phyloP scores from a whole-genome alignment of 805 yeast species.

The Sungouiozyma ichnusensis region DNA sequence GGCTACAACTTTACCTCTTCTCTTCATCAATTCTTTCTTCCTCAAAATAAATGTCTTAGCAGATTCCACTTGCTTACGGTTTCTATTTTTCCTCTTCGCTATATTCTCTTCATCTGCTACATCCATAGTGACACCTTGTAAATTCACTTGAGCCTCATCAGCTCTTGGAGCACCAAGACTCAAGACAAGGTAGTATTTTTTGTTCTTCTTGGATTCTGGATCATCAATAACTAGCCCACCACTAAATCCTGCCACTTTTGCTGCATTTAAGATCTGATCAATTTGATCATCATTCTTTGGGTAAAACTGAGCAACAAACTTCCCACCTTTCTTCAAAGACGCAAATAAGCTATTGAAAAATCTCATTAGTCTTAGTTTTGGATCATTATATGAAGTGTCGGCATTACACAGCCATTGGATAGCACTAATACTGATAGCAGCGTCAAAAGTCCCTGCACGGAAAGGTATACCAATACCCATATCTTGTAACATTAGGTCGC shows the following conservation, averaged over 20 bases:
- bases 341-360: slow-evolving; percentile 88
- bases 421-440: slow-evolving; percentile 89
- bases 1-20: slow-evolving; percentile 84
- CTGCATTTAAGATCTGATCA: slow-evolving; percentile 66
- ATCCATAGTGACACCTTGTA: slow-evolving; percentile 75
- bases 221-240: slow-evolving; percentile 94
- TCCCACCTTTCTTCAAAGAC: slow-evolving; percentile 83
- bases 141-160: slow-evolving; percentile 62
- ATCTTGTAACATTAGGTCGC: slow-evolving; percentile 84
- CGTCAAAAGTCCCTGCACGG: slow-evolving; percentile 93
- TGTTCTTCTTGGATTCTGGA: slow-evolving; percentile 84
- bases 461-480: slow-evolving; percentile 93
- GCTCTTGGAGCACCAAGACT: slow-evolving; percentile 60
- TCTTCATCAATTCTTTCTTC: slow-evolving; percentile 88
- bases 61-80: slow-evolving; percentile 39
- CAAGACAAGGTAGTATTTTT: slow-evolving; percentile 80
- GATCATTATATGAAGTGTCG: slow-evolving; percentile 72
- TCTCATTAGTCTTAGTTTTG: slow-evolving; percentile 64
- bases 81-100: slow-evolving; percentile 12
- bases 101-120: slow-evolving; percentile 33
- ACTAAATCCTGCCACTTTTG: slow-evolving; percentile 89
- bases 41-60: slow-evolving; percentile 73
- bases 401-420: slow-evolving; percentile 98
- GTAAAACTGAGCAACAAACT: slow-evolving; percentile 94
- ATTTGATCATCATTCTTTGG: slow-evolving; percentile 85